Base-by-base conservation (phyloP, 2,329 filamentous ascomycete genomes). In the Fusarium sp. region DNA sequence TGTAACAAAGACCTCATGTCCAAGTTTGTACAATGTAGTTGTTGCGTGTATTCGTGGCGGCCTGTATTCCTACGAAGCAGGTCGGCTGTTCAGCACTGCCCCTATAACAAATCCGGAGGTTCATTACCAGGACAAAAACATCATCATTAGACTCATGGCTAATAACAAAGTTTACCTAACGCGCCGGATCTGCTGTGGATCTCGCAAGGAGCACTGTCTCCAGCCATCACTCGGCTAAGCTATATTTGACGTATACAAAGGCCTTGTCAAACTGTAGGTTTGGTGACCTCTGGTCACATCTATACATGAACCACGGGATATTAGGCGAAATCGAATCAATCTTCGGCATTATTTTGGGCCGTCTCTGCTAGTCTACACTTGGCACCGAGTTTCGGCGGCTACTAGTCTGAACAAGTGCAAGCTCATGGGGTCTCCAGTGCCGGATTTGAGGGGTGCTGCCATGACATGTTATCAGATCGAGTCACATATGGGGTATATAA, bases 381-480 rank as follows among this genome's bases (percentile, higher is more conserved):
- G 64, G 46, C 63, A 58, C 58, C 51, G 51, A 37, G 55, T 63
- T 11, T 25, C 48, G 45, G 65, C 39, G 21, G 48, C 44, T 19
- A 42, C 61, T 25, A 63, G 59, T 59, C 61, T 59, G 18, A 39
- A 39, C 45, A 29, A 60, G 60, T 27, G 45, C 33, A 42, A 62
- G 31, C 37, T 45, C 31, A 27, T 46, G 55, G 46, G 33, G 35
- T 51, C 27, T 61, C 46, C 55, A 61, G 45, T 62, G 46, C 63
- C 64, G 55, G 58, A 54, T 37, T 45, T 38, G 55, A 67, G 48
- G 62, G 64, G 63, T 62, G 55, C 63, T 67, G 46, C 41, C 63
- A 33, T 62, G 48, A 23, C 41, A 44, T 37, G 44, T 54, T 67
- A 54, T 67, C 63, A 67, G 63, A 67, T 67, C 63, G 46, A 67